Conservation (phyloP, 805 yeast genomes). For the Blastobotrys peoriensis region DNA sequence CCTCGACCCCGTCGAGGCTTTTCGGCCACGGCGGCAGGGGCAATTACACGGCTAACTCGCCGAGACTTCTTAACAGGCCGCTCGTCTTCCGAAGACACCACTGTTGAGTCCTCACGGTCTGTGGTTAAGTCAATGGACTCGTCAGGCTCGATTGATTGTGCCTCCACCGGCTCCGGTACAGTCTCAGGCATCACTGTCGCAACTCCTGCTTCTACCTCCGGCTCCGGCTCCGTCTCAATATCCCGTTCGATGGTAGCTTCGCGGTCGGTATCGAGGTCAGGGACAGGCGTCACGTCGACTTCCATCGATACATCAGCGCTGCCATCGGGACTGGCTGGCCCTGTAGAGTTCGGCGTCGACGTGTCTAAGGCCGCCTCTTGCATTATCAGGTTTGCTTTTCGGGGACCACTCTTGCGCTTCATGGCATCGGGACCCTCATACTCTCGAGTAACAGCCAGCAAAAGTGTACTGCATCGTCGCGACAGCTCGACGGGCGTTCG, state of each 20-base stretch:
- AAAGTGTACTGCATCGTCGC: constrained; percentile 74
- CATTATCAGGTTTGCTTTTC: constrained; percentile 1
- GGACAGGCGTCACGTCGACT: constrained; percentile 2
- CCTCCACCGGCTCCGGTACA: too few relatives aligned
- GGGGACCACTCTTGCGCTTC: constrained; percentile 27
- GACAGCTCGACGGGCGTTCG: constrained; percentile 72
- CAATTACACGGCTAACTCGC: too few relatives aligned
- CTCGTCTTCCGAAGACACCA: too few relatives aligned
- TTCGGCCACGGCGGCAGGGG: too few relatives aligned
- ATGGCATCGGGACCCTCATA: constrained; percentile 36
- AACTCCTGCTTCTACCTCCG: too few relatives aligned
- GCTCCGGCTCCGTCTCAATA: too few relatives aligned
- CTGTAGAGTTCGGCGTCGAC: constrained; percentile 5
- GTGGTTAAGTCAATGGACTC: too few relatives aligned
- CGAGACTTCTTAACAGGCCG: too few relatives aligned
- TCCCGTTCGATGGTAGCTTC: neutral
- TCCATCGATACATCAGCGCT: constrained; percentile 14
- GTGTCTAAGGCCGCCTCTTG: neutral
- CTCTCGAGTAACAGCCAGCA: constrained; percentile 72
- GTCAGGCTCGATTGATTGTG: too few relatives aligned
- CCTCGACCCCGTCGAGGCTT: too few relatives aligned
- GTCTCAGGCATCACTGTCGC: too few relatives aligned
- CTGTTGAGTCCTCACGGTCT: too few relatives aligned
- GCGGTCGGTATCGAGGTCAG: constrained; percentile 9
- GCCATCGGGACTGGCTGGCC: constrained; percentile 17